phyloP scores from a whole-genome alignment of 1,139 yeast species.

The Taphrina flavorubra region DNA sequence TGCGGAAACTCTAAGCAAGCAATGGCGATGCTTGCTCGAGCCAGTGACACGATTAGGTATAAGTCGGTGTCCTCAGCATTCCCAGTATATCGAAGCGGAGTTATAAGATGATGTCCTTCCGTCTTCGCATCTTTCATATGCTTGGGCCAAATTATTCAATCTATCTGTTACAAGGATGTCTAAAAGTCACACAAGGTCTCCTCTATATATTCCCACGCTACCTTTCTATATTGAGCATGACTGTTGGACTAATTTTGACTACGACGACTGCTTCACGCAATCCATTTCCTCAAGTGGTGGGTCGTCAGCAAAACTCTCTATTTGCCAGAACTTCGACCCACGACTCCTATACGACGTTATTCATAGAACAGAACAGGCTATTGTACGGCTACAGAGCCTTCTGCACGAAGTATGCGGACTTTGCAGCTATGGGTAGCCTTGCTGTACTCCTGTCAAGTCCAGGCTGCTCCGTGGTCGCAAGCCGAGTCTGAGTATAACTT shows the following conservation, averaged over 20 bases:
- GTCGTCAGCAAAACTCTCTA: too few species aligned
- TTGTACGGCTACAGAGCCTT: background rate
- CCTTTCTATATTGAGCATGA: background rate
- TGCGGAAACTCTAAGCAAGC: too few species aligned
- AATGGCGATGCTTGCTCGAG: too few species aligned
- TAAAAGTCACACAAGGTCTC: constrained; percentile 14
- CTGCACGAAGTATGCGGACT: background rate
- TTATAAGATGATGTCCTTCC: background rate
- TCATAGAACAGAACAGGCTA: too few species aligned
- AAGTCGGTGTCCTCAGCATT: too few species aligned
- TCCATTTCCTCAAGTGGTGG: too few species aligned
- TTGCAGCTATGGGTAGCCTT: background rate
- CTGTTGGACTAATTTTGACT: background rate
- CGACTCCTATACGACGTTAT: background rate
- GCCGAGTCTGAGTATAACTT: constrained; percentile 33
- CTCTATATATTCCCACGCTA: constrained; percentile 6
- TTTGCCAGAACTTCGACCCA: background rate
- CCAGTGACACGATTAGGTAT: too few species aligned
- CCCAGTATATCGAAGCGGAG: background rate
- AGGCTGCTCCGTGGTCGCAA: constrained; percentile 30
- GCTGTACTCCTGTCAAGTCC: constrained; percentile 1
- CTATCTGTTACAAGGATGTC: constrained; percentile 12
- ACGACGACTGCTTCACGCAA: too few species aligned
- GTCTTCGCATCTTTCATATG: background rate
- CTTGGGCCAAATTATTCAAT: background rate